Base-by-base conservation (phyloP, 768 basidiomycete genomes). In the Sporobolomyces pararoseus region DNA sequence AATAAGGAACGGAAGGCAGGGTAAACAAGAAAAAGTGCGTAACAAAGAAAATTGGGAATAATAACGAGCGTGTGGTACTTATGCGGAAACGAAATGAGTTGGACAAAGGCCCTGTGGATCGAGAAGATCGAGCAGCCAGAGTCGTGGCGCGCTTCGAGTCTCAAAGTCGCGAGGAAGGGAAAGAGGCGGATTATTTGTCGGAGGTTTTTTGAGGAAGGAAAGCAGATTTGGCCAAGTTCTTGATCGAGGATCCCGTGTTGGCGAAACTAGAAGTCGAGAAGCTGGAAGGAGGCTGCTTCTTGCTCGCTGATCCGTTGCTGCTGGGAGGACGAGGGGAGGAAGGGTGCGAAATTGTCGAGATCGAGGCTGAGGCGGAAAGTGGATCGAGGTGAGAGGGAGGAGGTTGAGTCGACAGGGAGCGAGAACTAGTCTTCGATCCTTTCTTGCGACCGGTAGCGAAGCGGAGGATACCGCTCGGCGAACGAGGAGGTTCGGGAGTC, bases 201-300 rank as follows among this genome's bases (percentile, higher is more conserved):
- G 32, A 29, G 31, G 47, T 27, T 44, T 42, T 42, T 62, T 57
- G 32, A 23, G 34, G 49, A 3, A 58, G 61, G 62, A 66, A 64
- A 1, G 65, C 49, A 29, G 70, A 63, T 50, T 54, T 52, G 14
- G 70, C 57, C 19, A 71, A 34, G 37, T 53, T 59, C 54, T 63
- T 68, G 59, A 68, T 23, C 12, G 66, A 42, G 3, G 54, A 42
- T 0, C 60, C 60, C 0, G 59, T 37, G 32, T 34, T 68, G 19
- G 31, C 21, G 14, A 27, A 9, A 13, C 31, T 62, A 34, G 69
- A 60, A 16, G 68, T 13, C 5, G 68, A 70, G 58, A 60, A 60
- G 44, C 58, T 49, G 42, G 64, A 29, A 2, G 35, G n/a, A n/a
- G n/a, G 16, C 19, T 32, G 7, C 27, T 34, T 52, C 23, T n/a